Evolutionary conservation across 2,329 filamentous ascomycete genomes (phyloP), one percentile per base, ranked within the genome.

Genomic region (Cytospora piceae): DNA sequence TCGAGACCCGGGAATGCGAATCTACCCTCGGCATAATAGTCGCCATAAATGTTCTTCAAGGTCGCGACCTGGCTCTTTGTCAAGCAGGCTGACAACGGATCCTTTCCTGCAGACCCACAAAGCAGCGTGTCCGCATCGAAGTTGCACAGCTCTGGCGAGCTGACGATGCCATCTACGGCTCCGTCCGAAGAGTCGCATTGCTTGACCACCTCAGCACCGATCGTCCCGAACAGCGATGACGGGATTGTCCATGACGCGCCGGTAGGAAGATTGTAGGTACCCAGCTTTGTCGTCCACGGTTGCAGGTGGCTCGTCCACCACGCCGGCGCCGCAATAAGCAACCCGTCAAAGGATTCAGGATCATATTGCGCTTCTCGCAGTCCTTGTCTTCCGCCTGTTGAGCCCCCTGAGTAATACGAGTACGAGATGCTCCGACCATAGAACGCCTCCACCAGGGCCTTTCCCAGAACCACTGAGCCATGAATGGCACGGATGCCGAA

Each of bases 331-430:
- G 83, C 83, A 8, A 85, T 79, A 0, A 86, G 74, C n/a, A 85
- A 79, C 15, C 85, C 85, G 67, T 87, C 84, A 66, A 87, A 87
- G 63, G 84, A 83, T 20, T 84, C 79, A 0, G 85, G 83, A 67
- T 80, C 82, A 22, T 78, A 69, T 70, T 87, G 81, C 4, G 83
- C 77, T 65, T 85, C 81, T 61, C 81, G 83, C 15, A 87, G 74
- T 9, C 85, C 86, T 73, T 88, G 85, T 0, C 85, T 77, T 0
- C 86, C 86, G 29, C 86, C 86, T 0, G 85, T 87, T 0, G 84
- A 87, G 71, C 85, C 88, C 46, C 85, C 85, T 9, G 79, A 77
- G 71, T 83, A 87, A 73, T 87, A 87, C 7, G 80, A 82, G 71
- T 81, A 82, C 15, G 77, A 74, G 31, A 80, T 78, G 0, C 73